phyloP scores from a whole-genome alignment of 2,329 filamentous ascomycete species.

The Apiospora saccharicola region DNA sequence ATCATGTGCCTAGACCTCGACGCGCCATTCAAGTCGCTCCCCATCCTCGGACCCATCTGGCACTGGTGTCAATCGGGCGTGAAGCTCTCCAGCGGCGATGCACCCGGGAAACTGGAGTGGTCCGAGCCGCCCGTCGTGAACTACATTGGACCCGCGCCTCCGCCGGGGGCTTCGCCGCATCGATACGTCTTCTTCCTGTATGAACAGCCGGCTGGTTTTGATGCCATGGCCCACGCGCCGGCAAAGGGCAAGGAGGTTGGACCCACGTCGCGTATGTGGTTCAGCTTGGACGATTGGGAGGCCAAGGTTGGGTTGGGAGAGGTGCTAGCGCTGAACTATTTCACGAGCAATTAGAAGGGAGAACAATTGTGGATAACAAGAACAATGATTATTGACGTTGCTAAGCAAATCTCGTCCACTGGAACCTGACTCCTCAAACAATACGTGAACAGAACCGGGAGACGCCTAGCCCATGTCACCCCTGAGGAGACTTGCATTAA shows the following conservation, averaged over 20 bases:
- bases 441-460: neutral
- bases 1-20: constrained; percentile 23
- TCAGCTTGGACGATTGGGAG: constrained; percentile 50
- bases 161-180: constrained; percentile 53
- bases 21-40: constrained; percentile 22
- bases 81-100: neutral
- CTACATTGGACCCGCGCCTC: constrained; percentile 56
- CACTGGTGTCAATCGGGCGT: constrained; percentile 22
- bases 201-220: constrained; percentile 52
- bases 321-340: constrained; percentile 48
- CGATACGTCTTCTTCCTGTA: constrained; percentile 59
- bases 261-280: constrained; percentile 49
- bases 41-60: constrained; percentile 24
- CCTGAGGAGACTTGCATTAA: neutral
- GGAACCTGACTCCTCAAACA: neutral
- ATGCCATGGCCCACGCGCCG: constrained; percentile 43
- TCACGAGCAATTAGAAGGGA: constrained; percentile 39
- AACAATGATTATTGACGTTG: neutral
- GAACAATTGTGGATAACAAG: neutral
- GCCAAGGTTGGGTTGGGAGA: constrained; percentile 42
- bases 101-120: neutral
- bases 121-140: constrained; percentile 41
- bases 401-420: too few relatives aligned
- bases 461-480: neutral
- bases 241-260: constrained; percentile 43